Base-by-base conservation (phyloP, 768 basidiomycete genomes). In the Macrocybe gigantea region DNA sequence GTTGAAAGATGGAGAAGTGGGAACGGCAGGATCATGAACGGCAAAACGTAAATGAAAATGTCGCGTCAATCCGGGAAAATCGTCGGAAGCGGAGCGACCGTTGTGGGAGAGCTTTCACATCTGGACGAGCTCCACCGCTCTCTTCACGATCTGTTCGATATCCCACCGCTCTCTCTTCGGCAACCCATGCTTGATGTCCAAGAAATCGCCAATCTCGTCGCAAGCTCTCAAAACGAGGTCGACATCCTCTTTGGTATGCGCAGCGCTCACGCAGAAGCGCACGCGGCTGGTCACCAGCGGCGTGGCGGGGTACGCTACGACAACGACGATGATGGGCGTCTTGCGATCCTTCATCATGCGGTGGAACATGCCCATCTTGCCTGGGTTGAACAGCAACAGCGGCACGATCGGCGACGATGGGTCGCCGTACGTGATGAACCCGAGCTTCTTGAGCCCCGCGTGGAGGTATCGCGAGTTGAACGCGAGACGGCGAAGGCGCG, bases 181-280 rank as follows among this genome's bases (percentile, higher is more conserved):
- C 15, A 74, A 48, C 2, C 83, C 84, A 62, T 93, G 85, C 70
- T 96, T 97, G 66, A 97, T 69, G 67, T 95, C 93, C 53, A 99
- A 69, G 29, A 89, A 62, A 58, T 88, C 86, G 29, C 96, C 96
- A 51, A 98, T 73, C 66, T 96, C 94, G 64, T 96, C 92, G 58
- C 86, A 91, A 6, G 95, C 94, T 38, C 77, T 69, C 41, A 99
- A 72, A 30, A 98, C 69, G 9, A 71, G 69, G 68, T 99, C 96
- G 49, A 98, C 82, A 60, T 99, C 96, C 56, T 93, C 88, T 72
- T 99, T 99, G 48, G 94, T 98, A 74, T 99, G 96, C 41, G 93
- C 73, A 8, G 95, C 88, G 49, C 88, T 92, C 11, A 97, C 76
- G 61, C 96, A 98, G 75, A 98, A 96, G 57, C 96, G 76, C 45